Evolutionary conservation across 768 basidiomycete species (phyloP).

Genomic region (Vishniacozyma victoriae): DNA sequence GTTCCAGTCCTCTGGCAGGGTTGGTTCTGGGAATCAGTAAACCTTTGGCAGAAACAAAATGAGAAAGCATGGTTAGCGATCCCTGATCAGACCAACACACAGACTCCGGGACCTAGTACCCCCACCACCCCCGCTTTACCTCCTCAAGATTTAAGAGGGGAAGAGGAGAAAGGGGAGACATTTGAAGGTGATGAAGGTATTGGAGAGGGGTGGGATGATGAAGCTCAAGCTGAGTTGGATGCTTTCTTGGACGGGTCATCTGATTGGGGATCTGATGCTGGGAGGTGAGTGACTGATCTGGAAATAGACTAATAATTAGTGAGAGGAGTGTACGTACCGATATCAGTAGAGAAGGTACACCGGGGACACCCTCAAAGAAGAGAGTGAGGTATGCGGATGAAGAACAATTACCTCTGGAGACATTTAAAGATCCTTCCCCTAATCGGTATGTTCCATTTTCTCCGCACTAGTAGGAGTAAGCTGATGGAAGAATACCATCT

Average conservation of each 20-base stretch:
- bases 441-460: conserved; percentile 5
- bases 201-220: neutral
- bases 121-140: neutral
- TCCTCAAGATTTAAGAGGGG: neutral
- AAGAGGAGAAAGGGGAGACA: neutral
- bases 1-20: conserved; percentile 78
- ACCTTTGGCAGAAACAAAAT: conserved; percentile 77
- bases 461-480: too few species aligned
- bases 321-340: too few species aligned
- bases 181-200: neutral
- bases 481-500: too few species aligned
- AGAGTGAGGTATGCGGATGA: conserved; percentile 41
- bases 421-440: conserved; percentile 31
- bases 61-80: conserved; percentile 50
- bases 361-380: conserved; percentile 32
- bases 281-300: conserved; percentile 5
- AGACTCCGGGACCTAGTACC: neutral
- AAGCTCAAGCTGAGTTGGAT: too few species aligned
- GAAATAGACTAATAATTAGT: too few species aligned
- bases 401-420: conserved; percentile 36
- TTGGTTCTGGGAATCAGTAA: conserved; percentile 85
- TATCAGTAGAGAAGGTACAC: conserved; percentile 8
- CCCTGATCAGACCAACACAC: neutral
- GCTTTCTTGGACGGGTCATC: neutral
- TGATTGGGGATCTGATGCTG: neutral